Conservation (phyloP, 1,284 basidiomycete genomes). For the Fomitopsis palustris region DNA sequence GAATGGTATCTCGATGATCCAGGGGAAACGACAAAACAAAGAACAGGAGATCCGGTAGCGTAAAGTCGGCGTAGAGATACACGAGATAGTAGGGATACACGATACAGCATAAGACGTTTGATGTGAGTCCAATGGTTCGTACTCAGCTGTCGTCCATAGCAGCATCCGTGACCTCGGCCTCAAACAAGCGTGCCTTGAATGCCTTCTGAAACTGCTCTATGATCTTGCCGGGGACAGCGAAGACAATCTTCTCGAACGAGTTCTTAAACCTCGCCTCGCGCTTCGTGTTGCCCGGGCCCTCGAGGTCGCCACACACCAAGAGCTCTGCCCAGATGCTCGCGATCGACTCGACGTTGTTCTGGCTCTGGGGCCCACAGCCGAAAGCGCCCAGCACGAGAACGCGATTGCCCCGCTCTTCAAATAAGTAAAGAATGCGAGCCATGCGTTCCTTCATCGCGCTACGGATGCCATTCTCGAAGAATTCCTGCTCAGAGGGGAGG, state of each 20-base stretch:
- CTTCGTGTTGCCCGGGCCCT: constrained; percentile 15
- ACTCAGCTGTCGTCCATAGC: constrained; percentile 4
- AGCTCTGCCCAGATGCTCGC: constrained; percentile 59
- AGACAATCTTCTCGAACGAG: constrained; percentile 42
- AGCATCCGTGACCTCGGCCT: constrained; percentile 34
- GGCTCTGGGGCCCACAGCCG: constrained; percentile 37
- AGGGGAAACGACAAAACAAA: neutral
- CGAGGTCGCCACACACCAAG: constrained; percentile 36
- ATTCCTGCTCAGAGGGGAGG: constrained; percentile 29
- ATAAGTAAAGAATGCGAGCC: constrained; percentile 41
- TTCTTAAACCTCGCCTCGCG: constrained; percentile 34
- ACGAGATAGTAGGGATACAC: neutral
- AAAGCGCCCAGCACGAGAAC: constrained; percentile 45
- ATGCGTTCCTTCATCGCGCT: constrained; percentile 37
- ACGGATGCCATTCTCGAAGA: constrained; percentile 40
- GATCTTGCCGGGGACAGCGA: constrained; percentile 39
- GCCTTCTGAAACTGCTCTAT: constrained; percentile 36
- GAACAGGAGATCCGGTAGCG: neutral
- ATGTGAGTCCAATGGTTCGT: neutral
- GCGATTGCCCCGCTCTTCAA: constrained; percentile 41
- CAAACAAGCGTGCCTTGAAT: constrained; percentile 41
- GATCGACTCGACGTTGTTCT: constrained; percentile 44
- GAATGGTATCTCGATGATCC: neutral
- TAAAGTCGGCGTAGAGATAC: neutral
- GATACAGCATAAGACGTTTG: neutral